A percentile compares a stretch with the other conserved stretches of the same genome.
Conservation (phyloP, 1,284 basidiomycete genomes). For the Schizophyllum amplum region DNA sequence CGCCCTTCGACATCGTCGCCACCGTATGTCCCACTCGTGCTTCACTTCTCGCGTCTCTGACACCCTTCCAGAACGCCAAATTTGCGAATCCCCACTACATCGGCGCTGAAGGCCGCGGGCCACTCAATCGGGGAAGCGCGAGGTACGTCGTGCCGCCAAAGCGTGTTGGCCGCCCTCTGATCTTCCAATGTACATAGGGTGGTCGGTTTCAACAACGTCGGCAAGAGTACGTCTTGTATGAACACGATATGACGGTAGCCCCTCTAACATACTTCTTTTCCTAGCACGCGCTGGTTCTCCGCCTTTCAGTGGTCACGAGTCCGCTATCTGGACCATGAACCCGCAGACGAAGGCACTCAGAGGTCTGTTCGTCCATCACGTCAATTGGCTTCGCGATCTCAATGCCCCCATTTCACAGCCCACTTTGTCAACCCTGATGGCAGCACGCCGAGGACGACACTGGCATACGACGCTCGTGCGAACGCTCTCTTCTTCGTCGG, state of each 20-base stretch:
- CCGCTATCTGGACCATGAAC: conserved; percentile 32
- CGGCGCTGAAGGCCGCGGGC: conserved; percentile 20
- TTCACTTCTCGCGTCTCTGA: not conserved
- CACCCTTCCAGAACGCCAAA: conserved; percentile 23
- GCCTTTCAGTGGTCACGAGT: conserved; percentile 21
- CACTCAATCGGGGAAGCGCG: conserved; percentile 20
- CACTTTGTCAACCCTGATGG: conserved; percentile 32
- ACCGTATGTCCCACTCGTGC: conserved; percentile 19
- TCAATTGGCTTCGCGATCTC: not conserved
- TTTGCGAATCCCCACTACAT: conserved; percentile 29
- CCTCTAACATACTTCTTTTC: conserved; percentile 3
- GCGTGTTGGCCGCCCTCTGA: not conserved
- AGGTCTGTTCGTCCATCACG: conserved; percentile 18
- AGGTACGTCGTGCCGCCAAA: conserved; percentile 5
- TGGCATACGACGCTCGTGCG: conserved; percentile 27
- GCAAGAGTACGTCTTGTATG: conserved; percentile 21
- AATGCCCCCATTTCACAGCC: conserved; percentile 17
- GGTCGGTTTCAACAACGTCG: conserved; percentile 26
- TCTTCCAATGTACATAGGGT: conserved; percentile 14
- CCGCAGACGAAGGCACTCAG: conserved; percentile 25
- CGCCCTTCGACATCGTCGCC: conserved; percentile 24
- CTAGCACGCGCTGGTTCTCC: conserved; percentile 19
- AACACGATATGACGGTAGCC: not conserved
- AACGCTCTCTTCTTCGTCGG: conserved; percentile 31
- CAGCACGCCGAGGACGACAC: conserved; percentile 21